A percentile compares a stretch with the other conserved stretches of the same genome.
Conservation (phyloP, 78 protist genomes). For the Pigoraptor vietnamica region DNA sequence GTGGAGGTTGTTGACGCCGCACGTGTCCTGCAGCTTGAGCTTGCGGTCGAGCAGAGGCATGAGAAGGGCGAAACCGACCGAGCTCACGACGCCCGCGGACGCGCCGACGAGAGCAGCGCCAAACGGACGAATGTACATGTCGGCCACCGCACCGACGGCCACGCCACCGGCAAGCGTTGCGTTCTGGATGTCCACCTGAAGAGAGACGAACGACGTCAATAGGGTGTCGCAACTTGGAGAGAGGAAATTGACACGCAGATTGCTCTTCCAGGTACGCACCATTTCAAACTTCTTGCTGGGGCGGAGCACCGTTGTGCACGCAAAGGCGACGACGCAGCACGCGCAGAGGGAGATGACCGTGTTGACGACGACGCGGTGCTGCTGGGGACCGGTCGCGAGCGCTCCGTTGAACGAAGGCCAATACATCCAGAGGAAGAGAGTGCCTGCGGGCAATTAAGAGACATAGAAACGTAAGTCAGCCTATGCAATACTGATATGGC, state of each 20-base stretch:
- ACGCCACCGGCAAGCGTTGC: constrained; percentile 94
- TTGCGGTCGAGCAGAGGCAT: constrained; percentile 28
- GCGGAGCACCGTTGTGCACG: constrained; percentile 23
- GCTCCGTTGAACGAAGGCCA: constrained; percentile 95
- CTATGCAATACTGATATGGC: too few relatives aligned
- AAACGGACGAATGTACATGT: constrained; percentile 39
- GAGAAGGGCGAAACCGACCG: constrained; percentile 51
- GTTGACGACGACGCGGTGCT: constrained; percentile 30
- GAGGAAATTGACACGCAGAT: too few relatives aligned
- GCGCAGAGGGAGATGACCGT: constrained; percentile 38
- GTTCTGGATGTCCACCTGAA: constrained; percentile 83
- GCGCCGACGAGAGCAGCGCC: constrained; percentile 77
- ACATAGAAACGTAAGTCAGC: too few relatives aligned
- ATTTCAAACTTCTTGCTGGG: constrained; percentile 36
- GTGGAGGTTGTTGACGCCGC: constrained; percentile 83
- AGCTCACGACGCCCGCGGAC: constrained; percentile 57
- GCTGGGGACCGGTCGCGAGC: constrained; percentile 38
- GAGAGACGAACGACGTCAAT: too few relatives aligned
- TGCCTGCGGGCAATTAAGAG: constrained; percentile 21
- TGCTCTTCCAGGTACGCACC: too few relatives aligned
- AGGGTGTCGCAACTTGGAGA: too few relatives aligned
- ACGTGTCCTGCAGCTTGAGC: constrained; percentile 56
- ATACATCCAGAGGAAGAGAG: constrained; percentile 74
- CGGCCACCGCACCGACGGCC: constrained; percentile 77
- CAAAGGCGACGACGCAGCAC: constrained; percentile 35